Conservation (phyloP, 1,139 yeast genomes). For the Geotrichum europaeum region DNA sequence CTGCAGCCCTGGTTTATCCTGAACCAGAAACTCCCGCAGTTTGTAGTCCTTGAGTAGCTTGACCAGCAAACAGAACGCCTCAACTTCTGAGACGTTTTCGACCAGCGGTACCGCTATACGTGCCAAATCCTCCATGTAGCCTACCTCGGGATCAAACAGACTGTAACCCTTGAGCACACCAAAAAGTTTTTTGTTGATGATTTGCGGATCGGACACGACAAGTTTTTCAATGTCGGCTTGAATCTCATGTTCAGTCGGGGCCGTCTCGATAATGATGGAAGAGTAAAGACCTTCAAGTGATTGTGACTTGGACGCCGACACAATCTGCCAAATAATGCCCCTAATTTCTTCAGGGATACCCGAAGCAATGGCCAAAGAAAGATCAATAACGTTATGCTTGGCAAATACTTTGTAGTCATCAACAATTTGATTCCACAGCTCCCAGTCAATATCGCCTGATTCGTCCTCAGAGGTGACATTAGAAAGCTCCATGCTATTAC, state of each 20-base stretch:
- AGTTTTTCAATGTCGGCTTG: slow-evolving; percentile 68
- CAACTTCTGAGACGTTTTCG: slow-evolving; percentile 73
- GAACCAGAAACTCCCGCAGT: slow-evolving; percentile 66
- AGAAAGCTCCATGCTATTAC: slow-evolving; percentile 6
- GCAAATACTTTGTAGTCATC: slow-evolving; percentile 68
- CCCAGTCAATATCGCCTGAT: slow-evolving; percentile 37
- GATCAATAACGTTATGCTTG: slow-evolving; percentile 49
- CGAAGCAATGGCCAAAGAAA: slow-evolving; percentile 54
- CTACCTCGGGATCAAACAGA: slow-evolving; percentile 84
- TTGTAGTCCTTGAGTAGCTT: slow-evolving; percentile 80
- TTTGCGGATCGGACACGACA: slow-evolving; percentile 57
- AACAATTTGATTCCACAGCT: slow-evolving; percentile 79
- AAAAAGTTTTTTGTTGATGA: slow-evolving; percentile 50
- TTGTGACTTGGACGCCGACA: slow-evolving; percentile 70
- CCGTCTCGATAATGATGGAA: slow-evolving; percentile 45
- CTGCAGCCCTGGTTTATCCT: slow-evolving; percentile 93
- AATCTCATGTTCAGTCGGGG: slow-evolving; percentile 73
- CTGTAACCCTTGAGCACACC: slow-evolving; percentile 80
- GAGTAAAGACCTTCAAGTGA: slow-evolving; percentile 65
- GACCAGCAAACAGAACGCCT: slow-evolving; percentile 76
- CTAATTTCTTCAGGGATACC: slow-evolving; percentile 85
- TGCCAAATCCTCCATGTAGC: slow-evolving; percentile 97
- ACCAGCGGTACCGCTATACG: slow-evolving; percentile 81
- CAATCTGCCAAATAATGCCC: slow-evolving; percentile 88
- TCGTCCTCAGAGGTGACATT: slow-evolving; percentile 16